Evolutionary conservation across 306 rosid species (phyloP).

Genomic region (Myrica gale): DNA sequence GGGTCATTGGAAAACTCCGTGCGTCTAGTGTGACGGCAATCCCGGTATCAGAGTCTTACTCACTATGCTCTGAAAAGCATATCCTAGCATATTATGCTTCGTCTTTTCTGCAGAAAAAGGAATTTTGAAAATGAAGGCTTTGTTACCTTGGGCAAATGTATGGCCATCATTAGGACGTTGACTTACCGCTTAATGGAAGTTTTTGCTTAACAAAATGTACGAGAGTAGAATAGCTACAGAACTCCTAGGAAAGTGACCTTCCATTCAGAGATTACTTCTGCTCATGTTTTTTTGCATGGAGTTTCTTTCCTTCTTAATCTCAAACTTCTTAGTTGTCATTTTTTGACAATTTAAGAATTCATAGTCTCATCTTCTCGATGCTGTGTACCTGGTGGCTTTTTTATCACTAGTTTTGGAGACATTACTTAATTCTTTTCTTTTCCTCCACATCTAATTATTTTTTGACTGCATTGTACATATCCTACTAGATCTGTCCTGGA

Average conservation of each 20-base stretch:
- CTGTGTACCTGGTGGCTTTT: neutral
- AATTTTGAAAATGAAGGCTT: neutral
- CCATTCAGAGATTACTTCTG: neutral
- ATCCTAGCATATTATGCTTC: neutral
- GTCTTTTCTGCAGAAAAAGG: neutral
- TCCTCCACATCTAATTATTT: neutral
- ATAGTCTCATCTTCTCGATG: neutral
- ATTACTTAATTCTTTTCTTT: neutral
- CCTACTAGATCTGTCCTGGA: constrained; percentile 59
- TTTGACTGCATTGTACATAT: constrained; percentile 28
- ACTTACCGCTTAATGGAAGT: neutral
- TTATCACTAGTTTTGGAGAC: neutral
- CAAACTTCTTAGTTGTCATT: neutral
- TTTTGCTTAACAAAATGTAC: neutral
- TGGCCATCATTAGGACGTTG: neutral
- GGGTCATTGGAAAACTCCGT: too few relatives aligned
- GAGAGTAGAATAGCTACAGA: neutral
- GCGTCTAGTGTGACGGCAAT: too few relatives aligned
- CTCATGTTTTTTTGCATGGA: neutral
- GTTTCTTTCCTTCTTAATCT: neutral
- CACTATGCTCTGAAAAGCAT: neutral
- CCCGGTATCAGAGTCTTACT: too few relatives aligned
- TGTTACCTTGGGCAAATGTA: neutral
- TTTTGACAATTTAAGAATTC: neutral
- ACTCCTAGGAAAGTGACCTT: neutral